phyloP scores from a whole-genome alignment of 208 protist species.

The Crithidia acanthocephali region DNA sequence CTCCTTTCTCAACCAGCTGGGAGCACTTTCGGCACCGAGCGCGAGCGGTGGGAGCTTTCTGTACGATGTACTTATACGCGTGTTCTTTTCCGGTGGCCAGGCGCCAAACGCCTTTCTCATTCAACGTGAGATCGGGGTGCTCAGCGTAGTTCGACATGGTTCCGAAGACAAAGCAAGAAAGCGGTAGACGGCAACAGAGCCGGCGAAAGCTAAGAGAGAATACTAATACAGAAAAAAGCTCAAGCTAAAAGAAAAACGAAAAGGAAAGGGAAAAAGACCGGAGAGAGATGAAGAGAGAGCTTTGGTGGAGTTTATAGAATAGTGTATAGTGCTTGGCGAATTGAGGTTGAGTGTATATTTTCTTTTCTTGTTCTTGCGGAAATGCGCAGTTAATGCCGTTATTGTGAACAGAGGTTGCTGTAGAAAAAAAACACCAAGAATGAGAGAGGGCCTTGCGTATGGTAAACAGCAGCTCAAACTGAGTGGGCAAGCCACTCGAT shows the following conservation, averaged over 20 bases:
- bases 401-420: too few relatives aligned
- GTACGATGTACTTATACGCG: constrained; percentile 65
- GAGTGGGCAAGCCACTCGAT: too few relatives aligned
- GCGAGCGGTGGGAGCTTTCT: constrained; percentile 66
- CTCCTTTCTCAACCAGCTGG: constrained; percentile 77
- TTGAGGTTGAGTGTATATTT: too few relatives aligned
- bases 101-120: constrained; percentile 64
- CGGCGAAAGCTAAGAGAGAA: background rate
- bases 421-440: too few relatives aligned
- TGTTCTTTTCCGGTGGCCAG: constrained; percentile 48
- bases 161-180: constrained; percentile 8
- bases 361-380: too few relatives aligned
- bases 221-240: constrained; percentile 15
- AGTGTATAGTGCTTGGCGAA: too few relatives aligned
- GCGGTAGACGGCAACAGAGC: too few relatives aligned
- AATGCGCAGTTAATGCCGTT: too few relatives aligned
- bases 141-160: constrained; percentile 62
- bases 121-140: constrained; percentile 70
- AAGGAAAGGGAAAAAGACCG: background rate
- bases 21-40: constrained; percentile 89
- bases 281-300: too few relatives aligned
- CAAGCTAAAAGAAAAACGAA: background rate
- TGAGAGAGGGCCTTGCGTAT: too few relatives aligned
- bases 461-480: too few relatives aligned
- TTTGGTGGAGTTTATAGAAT: too few relatives aligned